Percentiles rank a stretch among this genome's conserved stretches.
Conservation (phyloP, 208 protist species). For the Leishmania amazonensis region DNA sequence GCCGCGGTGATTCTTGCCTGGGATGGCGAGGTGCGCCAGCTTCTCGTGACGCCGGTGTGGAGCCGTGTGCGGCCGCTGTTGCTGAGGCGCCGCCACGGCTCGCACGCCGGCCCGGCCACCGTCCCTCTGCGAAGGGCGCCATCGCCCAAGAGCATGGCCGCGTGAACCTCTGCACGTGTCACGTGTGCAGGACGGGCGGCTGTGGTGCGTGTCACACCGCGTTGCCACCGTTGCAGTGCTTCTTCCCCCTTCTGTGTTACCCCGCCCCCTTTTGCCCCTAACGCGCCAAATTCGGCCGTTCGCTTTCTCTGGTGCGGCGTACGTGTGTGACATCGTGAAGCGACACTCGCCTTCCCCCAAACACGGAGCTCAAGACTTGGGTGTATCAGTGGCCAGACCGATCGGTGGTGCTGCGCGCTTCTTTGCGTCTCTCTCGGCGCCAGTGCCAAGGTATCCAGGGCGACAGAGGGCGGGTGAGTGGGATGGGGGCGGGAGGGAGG, state of each 20-base stretch:
- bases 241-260: not conserved
- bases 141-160: not conserved
- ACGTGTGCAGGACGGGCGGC: not conserved
- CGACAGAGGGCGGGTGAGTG: not conserved
- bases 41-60: conserved; percentile 22
- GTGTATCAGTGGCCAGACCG: not conserved
- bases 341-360: not conserved
- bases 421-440: not conserved
- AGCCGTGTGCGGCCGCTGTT: conserved; percentile 1
- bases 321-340: not conserved
- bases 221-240: not conserved
- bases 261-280: not conserved
- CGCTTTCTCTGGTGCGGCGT: not conserved
- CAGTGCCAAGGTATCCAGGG: not conserved
- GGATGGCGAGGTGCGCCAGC: conserved; percentile 37
- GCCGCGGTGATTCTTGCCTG: conserved; percentile 25
- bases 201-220: not conserved
- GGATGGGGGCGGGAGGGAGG: not conserved
- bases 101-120: not conserved
- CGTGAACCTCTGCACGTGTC: not conserved
- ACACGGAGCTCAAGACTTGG: not conserved
- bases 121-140: not conserved
- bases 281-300: not conserved
- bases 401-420: not conserved
- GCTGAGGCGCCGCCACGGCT: not conserved